Conservation (phyloP, 768 basidiomycete species). For the Phaffia tasmanica region DNA sequence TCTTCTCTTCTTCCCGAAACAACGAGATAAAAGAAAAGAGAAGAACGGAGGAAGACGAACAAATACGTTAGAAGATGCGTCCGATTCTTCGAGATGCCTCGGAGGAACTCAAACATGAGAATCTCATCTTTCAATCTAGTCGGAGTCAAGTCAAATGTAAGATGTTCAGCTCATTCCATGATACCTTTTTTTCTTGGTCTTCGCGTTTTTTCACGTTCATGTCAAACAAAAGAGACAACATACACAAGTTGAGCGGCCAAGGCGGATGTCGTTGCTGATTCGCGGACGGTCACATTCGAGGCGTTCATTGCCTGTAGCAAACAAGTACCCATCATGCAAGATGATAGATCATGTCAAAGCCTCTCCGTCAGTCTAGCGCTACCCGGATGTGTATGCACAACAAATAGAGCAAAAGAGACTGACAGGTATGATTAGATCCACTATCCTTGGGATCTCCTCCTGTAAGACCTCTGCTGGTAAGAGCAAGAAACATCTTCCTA, state of each 20-base stretch:
- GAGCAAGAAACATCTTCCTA: conserved; percentile 70
- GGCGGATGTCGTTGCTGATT: conserved; percentile 69
- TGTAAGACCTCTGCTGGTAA: conserved; percentile 74
- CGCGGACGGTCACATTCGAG: conserved; percentile 50
- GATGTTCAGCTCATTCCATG: background rate
- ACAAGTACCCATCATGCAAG: too few relatives aligned
- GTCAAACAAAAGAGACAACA: background rate
- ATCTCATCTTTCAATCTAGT: conserved; percentile 57
- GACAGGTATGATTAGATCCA: conserved; percentile 58
- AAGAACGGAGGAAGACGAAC: conserved; percentile 42
- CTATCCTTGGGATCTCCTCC: conserved; percentile 71
- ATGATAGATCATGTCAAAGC: background rate
- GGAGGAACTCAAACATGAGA: conserved; percentile 66
- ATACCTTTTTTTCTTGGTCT: too few relatives aligned
- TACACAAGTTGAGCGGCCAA: conserved; percentile 68
- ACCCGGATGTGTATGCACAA: background rate
- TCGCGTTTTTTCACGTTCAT: too few relatives aligned
- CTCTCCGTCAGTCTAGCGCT: background rate
- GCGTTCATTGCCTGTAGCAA: background rate
- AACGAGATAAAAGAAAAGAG: too few relatives aligned
- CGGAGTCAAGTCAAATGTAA: background rate
- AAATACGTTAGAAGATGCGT: conserved; percentile 80
- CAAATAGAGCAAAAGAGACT: conserved; percentile 29
- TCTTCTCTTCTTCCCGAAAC: too few relatives aligned
- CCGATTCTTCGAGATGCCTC: conserved; percentile 76